phyloP scores from a whole-genome alignment of 2,329 filamentous ascomycete genomes.

The Fusarium foetens region DNA sequence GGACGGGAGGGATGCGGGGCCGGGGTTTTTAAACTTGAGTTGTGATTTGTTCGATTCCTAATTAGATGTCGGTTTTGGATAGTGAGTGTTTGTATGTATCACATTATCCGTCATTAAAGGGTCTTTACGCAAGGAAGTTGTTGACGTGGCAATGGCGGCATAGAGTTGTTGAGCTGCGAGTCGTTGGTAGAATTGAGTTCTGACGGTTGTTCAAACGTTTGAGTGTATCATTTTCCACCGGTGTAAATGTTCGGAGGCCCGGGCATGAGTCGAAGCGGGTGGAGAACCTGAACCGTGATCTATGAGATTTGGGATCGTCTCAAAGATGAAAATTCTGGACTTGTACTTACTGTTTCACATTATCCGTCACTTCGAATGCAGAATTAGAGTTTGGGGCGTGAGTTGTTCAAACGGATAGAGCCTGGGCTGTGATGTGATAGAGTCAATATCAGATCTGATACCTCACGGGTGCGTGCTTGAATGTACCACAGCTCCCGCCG shows the following conservation, averaged over 20 bases:
- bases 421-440: neutral
- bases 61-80: neutral
- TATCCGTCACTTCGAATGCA: no score
- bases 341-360: neutral
- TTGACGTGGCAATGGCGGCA: neutral
- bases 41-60: neutral
- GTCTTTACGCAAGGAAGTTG: neutral
- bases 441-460: neutral
- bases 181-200: neutral
- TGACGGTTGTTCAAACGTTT: neutral
- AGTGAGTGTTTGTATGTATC: neutral
- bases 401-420: no score
- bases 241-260: neutral
- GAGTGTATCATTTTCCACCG: neutral
- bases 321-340: no score
- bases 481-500: neutral
- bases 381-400: neutral
- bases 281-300: neutral
- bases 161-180: neutral
- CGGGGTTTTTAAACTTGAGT: neutral
- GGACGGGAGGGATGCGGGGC: constrained; percentile 4
- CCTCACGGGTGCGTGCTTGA: neutral
- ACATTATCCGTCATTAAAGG: neutral
- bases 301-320: neutral
- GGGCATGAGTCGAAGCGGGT: no score